These are phyloP conservation scores for Colletotrichum melonis DNA, from an alignment of 2,329 filamentous ascomycete genomes.

Conservation along the genomic window DNA sequence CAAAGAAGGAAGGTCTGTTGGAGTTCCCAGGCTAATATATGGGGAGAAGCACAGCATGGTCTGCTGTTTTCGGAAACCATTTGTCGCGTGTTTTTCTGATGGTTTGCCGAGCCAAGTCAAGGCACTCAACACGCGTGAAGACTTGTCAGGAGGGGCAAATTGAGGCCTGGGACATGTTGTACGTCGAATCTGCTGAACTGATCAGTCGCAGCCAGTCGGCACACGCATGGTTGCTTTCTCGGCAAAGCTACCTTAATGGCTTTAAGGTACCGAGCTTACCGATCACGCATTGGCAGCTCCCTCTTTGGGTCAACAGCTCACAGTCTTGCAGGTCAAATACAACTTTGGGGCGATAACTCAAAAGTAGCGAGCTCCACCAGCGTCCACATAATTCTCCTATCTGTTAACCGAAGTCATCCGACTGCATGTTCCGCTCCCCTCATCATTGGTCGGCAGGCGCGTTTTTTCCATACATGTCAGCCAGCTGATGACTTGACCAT, in stretches of 20 bases:
- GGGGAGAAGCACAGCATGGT: not conserved
- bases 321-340: not conserved
- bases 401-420: not conserved
- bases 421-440: not conserved
- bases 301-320: not conserved
- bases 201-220: not conserved
- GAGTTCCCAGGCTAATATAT: not conserved
- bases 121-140: not conserved
- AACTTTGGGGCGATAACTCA: not conserved
- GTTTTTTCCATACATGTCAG: not conserved
- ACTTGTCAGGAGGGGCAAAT: not conserved
- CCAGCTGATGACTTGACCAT: not conserved
- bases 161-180: too few species aligned
- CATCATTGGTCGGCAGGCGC: not conserved
- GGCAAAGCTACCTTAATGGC: not conserved
- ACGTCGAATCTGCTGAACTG: not conserved
- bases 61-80: not conserved
- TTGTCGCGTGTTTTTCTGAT: not conserved
- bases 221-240: not conserved
- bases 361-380: not conserved
- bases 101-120: not conserved
- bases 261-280: not conserved
- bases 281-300: not conserved
- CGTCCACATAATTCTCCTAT: not conserved
- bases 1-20: conserved; percentile 18